Evolutionary conservation across 257 asterid genomes (phyloP), one percentile per base, ranked within the genome.

Genomic region (Thymus quinquecostatus): DNA sequence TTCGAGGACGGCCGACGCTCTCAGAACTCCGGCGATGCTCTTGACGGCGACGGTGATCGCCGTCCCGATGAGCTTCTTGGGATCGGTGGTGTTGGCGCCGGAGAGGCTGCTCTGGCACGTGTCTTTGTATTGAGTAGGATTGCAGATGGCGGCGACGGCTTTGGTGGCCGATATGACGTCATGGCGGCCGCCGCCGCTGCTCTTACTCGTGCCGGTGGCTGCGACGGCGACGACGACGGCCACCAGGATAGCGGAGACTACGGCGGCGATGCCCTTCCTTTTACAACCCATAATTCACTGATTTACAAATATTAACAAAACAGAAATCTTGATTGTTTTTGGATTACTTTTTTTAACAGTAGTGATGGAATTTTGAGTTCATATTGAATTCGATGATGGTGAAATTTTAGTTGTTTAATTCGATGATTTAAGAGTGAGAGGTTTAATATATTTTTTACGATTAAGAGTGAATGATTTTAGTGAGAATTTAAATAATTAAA

Each of bases 111-210:
- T 40, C 14, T 69, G 83, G 56, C 97, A 92, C 1, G 85, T 49
- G 4, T 81, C 84, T 43, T 86, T 84, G 73, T 89, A 90, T 61
- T 86, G 89, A 0, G 93, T 88, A 0, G 88, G 80, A 21, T 81
- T 60, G 68, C 98, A 92, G 0, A 92, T 47, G 13, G 85, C 78
- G 5, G 80, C 28, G 10, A 82, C 90, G 1, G 88, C 85, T 79
- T 81, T 86, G 62, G 70, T 10, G 8, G 72, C 36, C 4, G 3
- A 48, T 9, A 34, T 2, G 40, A 36, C 40, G 40, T 36, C 40
- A 5, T 1, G 45, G 12, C 12, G 11, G 32, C 2, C 7, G 29
- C 12, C 27, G 62, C 11, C 32, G 5, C 10, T 6, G 29, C 10
- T 3, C 41, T 29, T 5, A 2, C 8, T 51, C 62, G 71, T 58